Evolutionary conservation across 2,329 filamentous ascomycete genomes (phyloP), one percentile per base, ranked within the genome.

Genomic region (Colletotrichum shisoi): DNA sequence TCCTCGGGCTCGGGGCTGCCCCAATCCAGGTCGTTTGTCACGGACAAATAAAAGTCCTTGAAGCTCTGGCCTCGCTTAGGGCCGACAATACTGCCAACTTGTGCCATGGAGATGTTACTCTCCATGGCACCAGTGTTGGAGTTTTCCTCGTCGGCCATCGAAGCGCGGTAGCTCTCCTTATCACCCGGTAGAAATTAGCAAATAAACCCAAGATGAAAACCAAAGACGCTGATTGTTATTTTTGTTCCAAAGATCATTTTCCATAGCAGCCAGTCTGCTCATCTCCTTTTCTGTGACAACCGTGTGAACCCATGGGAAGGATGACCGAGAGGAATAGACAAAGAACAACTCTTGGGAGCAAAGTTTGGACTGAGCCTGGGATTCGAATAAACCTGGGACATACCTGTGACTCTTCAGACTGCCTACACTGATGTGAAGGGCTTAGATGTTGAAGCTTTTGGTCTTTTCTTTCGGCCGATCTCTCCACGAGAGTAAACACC

Each of bases 301-400:
- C 7, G 46, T 52, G 12, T 63, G 63, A 11, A 70, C 68, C 15
- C n/a, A n/a, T 68, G 67, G 19, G 71, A 68, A 0, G 59, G 62
- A 49, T 76, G 62, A 57, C 74, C 56, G 19, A 74, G 66, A 1
- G 71, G 69, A 46, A 76, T 70, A 8, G 71, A 70, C 49, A 74
- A 73, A 15, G 71, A 70, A 52, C 71, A 71, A 49, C 73, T 62
- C 37, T 46, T 37, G 21, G 72, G 54, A 37, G 76, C 56, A 34
- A 75, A 71, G 19, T 69, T 70, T 3, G 67, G 66, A 57, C 75
- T 72, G 61, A 73, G 77, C 21, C 70, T 40, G 12, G 73, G 64
- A 39, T 71, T 69, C 1, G 70, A 71, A 44, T 65, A 62, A 62
- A 67, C 44, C 42, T 31, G 39, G 13, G 56, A 51, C 24, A 31